These are phyloP conservation scores for Pyrenophora tritici-repentis DNA, from an alignment of 2,329 filamentous ascomycete genomes.

Conservation along the genomic window DNA sequence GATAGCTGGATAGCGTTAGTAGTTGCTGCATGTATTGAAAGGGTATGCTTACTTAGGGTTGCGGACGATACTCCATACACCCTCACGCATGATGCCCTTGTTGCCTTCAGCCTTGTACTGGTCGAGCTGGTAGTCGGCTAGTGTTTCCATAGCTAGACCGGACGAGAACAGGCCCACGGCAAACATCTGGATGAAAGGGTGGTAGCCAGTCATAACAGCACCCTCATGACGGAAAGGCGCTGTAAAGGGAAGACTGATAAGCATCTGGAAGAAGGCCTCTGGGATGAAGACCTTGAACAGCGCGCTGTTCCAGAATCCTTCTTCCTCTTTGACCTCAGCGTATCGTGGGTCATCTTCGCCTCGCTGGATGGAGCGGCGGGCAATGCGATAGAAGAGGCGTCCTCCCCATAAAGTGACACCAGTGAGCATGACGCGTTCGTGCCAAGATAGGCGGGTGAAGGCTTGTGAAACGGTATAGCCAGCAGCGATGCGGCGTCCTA, in stretches of 20 bases:
- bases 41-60: slow-evolving; percentile 62
- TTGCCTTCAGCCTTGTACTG: slow-evolving; percentile 54
- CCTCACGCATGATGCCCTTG: slow-evolving; percentile 56
- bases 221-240: slow-evolving; percentile 58
- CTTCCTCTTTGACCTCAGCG: slow-evolving; percentile 56
- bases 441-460: slow-evolving; percentile 56
- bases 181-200: slow-evolving; percentile 41
- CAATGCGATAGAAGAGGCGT: slow-evolving; percentile 61
- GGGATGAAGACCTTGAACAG: slow-evolving; percentile 61
- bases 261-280: slow-evolving; percentile 61
- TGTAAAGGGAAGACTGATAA: slow-evolving; percentile 63
- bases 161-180: slow-evolving; percentile 62
- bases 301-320: slow-evolving; percentile 62
- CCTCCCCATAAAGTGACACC: slow-evolving; percentile 64
- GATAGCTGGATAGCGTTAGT: slow-evolving; percentile 53
- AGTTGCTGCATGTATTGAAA: background rate
- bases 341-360: slow-evolving; percentile 64
- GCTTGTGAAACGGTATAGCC: slow-evolving; percentile 55
- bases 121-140: slow-evolving; percentile 63
- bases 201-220: slow-evolving; percentile 45
- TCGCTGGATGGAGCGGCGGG: slow-evolving; percentile 54
- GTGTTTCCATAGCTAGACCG: slow-evolving; percentile 61
- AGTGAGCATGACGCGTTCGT: slow-evolving; percentile 60
- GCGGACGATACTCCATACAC: slow-evolving; percentile 65
- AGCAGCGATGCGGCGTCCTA: slow-evolving; percentile 58